A percentile compares a stretch with the other conserved stretches of the same genome.
Evolutionary conservation across 352 stramenopile genomes (phyloP).

Genomic region (Phytophthora idaei): DNA sequence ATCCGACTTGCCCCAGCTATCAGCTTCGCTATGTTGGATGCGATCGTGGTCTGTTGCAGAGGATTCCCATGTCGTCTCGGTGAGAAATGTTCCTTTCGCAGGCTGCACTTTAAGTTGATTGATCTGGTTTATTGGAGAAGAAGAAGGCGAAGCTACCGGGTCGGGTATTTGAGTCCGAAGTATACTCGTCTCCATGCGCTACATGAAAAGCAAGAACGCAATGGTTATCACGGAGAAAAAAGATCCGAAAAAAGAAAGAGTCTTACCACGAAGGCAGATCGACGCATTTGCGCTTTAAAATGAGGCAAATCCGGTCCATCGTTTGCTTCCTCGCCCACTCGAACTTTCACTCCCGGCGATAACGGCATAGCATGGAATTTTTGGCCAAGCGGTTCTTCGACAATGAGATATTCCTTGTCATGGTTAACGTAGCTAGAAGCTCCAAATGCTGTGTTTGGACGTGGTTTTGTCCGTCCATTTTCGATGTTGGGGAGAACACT

Average conservation of each 20-base stretch:
- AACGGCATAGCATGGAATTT: constrained; percentile 38
- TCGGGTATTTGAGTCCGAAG: constrained; percentile 8
- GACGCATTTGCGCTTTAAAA: constrained; percentile 35
- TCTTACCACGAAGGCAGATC: constrained; percentile 41
- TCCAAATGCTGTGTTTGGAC: constrained; percentile 18
- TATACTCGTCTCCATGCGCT: constrained; percentile 27
- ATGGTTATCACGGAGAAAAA: neutral
- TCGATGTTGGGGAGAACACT: constrained; percentile 24
- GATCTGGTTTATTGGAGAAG: neutral
- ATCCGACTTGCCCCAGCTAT: constrained; percentile 16
- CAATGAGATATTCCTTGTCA: constrained; percentile 1
- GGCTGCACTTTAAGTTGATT: neutral
- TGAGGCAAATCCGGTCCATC: constrained; percentile 32
- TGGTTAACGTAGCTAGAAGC: neutral
- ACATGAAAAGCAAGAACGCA: constrained; percentile 6
- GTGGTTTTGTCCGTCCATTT: constrained; percentile 1
- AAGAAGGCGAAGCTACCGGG: neutral
- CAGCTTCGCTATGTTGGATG: neutral
- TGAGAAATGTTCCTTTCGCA: constrained; percentile 20
- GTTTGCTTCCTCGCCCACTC: constrained; percentile 26
- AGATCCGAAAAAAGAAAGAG: neutral
- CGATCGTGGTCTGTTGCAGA: constrained; percentile 1
- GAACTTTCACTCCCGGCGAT: constrained; percentile 42
- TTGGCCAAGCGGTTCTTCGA: constrained; percentile 27
- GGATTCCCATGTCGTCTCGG: constrained; percentile 23